phyloP scores from a whole-genome alignment of 2,329 filamentous ascomycete species.

The Penicillium digitatum region DNA sequence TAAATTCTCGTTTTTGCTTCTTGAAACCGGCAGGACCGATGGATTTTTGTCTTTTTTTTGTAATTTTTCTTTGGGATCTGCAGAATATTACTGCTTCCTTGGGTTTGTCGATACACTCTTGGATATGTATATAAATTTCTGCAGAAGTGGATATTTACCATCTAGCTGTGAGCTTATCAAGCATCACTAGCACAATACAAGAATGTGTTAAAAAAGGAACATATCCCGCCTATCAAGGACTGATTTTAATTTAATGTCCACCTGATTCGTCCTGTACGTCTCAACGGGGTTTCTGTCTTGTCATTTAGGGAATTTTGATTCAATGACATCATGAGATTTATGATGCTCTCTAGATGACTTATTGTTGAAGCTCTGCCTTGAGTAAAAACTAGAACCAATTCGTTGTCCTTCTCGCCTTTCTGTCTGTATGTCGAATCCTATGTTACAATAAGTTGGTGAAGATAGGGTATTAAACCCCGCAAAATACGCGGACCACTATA shows the following conservation, averaged over 20 bases:
- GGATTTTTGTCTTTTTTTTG: conserved; percentile 1
- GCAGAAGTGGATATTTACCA: background rate
- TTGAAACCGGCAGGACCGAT: conserved; percentile 9
- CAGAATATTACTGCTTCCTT: background rate
- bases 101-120: background rate
- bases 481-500: no score
- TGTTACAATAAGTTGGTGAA: no score
- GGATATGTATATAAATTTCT: conserved; percentile 4
- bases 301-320: background rate
- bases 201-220: conserved; percentile 5
- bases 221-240: background rate
- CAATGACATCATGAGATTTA: background rate
- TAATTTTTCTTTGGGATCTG: background rate
- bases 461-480: no score
- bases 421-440: no score
- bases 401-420: no score
- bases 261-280: no score
- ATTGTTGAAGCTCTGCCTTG: background rate
- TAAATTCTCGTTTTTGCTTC: conserved; percentile 12
- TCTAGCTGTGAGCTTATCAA: background rate
- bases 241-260: background rate
- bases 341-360: background rate
- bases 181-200: background rate
- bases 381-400: background rate
- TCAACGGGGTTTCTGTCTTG: background rate